A percentile compares a stretch with the other conserved stretches of the same genome.
phyloP scores from a whole-genome alignment of 805 yeast genomes.

The Millerago galiae region DNA sequence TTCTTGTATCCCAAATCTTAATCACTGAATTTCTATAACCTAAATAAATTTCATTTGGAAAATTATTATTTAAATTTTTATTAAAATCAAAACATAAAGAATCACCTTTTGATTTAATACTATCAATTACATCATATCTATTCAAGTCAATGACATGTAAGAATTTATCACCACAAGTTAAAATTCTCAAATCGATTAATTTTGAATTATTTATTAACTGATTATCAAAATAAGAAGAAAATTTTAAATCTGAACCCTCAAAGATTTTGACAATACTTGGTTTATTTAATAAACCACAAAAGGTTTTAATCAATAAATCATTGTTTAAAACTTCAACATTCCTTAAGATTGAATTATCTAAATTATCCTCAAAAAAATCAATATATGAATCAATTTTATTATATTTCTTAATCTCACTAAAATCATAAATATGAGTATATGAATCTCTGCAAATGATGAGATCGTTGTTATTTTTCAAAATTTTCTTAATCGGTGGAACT shows the following conservation, averaged over 20 bases:
- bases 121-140: neutral
- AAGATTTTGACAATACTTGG: slow-evolving; percentile 13
- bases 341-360: slow-evolving; percentile 1
- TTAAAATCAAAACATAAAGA: slow-evolving; percentile 12
- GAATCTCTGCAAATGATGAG: slow-evolving; percentile 2
- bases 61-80: neutral
- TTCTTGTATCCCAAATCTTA: slow-evolving; percentile 15
- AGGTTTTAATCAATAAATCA: slow-evolving; percentile 9
- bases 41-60: neutral
- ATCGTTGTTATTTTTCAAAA: neutral
- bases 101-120: slow-evolving; percentile 9
- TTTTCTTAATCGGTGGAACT: slow-evolving; percentile 1
- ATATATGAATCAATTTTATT: neutral
- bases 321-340: slow-evolving; percentile 1
- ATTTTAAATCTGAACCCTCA: neutral
- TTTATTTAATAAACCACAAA: slow-evolving; percentile 19
- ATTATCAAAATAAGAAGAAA: slow-evolving; percentile 1
- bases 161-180: slow-evolving; percentile 1
- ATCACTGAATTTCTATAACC: slow-evolving; percentile 18
- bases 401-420: neutral
- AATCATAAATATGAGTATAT: neutral
- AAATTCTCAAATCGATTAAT: neutral
- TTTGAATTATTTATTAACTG: slow-evolving; percentile 5
- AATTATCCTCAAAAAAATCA: neutral
- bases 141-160: slow-evolving; percentile 1